phyloP scores from a whole-genome alignment of 106 monocot genomes.

The Apostasia ramifera region DNA sequence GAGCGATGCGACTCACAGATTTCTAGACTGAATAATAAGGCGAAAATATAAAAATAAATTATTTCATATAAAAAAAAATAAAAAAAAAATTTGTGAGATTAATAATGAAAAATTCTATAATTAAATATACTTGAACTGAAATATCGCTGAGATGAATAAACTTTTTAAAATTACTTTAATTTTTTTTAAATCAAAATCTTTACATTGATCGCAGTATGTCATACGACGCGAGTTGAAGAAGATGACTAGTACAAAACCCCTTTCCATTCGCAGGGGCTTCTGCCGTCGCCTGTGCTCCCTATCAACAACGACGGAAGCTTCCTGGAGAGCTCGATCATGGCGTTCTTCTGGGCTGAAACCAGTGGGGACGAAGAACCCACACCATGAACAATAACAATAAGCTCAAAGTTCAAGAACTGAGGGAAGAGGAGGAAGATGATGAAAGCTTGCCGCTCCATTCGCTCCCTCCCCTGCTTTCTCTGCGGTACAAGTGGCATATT shows the following conservation, averaged over 20 bases:
- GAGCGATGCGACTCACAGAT: too few relatives aligned
- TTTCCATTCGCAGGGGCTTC: neutral
- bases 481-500: neutral
- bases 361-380: too few relatives aligned
- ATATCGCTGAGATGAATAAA: too few relatives aligned
- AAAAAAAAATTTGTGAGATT: too few relatives aligned
- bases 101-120: too few relatives aligned
- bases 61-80: too few relatives aligned
- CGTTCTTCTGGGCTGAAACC: neutral
- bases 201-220: too few relatives aligned
- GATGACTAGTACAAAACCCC: neutral
- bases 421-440: neutral
- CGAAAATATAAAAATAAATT: too few relatives aligned
- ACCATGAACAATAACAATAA: neutral
- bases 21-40: too few relatives aligned
- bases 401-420: neutral
- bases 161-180: too few relatives aligned
- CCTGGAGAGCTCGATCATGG: neutral
- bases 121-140: too few relatives aligned
- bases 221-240: neutral
- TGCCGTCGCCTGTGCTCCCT: neutral
- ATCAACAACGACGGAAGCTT: neutral
- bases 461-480: neutral
- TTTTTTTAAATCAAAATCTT: too few relatives aligned
- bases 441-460: neutral